These are phyloP conservation scores for Aurinia saxatilis DNA, from an alignment of 345 rosid genomes.

Conservation along the genomic window DNA sequence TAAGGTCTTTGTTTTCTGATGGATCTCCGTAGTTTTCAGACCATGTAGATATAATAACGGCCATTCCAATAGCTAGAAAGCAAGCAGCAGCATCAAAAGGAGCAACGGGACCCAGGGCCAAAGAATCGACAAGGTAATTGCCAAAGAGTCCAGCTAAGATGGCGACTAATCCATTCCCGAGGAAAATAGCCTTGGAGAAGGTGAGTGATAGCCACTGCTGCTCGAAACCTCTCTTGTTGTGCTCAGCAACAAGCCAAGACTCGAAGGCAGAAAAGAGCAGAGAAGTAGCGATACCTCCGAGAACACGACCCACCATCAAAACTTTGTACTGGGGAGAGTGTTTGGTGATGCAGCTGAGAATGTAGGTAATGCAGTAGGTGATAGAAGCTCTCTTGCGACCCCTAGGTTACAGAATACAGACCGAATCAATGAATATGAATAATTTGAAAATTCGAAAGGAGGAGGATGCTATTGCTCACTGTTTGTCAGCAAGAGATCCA, in stretches of 20 bases:
- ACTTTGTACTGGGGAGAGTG: conserved; percentile 68
- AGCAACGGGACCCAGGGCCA: conserved; percentile 57
- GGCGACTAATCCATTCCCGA: conserved; percentile 65
- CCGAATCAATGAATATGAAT: too few relatives aligned
- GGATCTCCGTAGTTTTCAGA: conserved; percentile 63
- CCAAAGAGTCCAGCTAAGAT: conserved; percentile 59
- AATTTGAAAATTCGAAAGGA: too few relatives aligned
- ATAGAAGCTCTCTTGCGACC: conserved; percentile 65
- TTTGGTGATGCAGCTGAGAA: conserved; percentile 67
- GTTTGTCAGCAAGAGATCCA: conserved; percentile 71
- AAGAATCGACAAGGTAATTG: conserved; percentile 49
- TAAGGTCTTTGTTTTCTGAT: conserved; percentile 55
- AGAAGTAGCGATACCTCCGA: conserved; percentile 80
- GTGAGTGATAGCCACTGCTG: conserved; percentile 66
- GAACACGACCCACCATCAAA: conserved; percentile 60
- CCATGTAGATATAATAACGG: conserved; percentile 50
- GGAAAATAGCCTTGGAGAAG: conserved; percentile 73
- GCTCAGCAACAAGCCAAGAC: conserved; percentile 86
- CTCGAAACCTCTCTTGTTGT: conserved; percentile 69
- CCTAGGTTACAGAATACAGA: too few relatives aligned
- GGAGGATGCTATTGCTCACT: conserved; percentile 46
- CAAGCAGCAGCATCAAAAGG: conserved; percentile 75
- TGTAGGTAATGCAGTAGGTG: conserved; percentile 65
- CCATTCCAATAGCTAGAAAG: conserved; percentile 65
- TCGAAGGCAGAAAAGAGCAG: conserved; percentile 71